phyloP scores from a whole-genome alignment of 2,329 filamentous ascomycete genomes.

The Proliferodiscus dingleyae region DNA sequence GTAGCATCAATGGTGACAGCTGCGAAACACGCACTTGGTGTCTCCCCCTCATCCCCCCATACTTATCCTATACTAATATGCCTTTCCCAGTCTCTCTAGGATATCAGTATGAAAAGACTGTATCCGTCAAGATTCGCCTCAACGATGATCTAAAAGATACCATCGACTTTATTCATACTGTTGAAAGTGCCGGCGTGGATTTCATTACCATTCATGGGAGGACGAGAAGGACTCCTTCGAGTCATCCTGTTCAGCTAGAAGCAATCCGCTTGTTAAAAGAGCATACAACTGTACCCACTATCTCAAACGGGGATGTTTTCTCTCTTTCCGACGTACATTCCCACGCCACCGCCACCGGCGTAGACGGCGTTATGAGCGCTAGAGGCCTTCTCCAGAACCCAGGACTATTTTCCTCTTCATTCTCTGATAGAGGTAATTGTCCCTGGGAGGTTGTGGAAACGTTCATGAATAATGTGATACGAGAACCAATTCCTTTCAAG shows the following conservation, averaged over 20 bases:
- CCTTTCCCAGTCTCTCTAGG: conserved; percentile 37
- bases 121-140: conserved; percentile 68
- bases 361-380: conserved; percentile 65
- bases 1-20: conserved; percentile 62
- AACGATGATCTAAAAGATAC: conserved; percentile 56
- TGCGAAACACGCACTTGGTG: conserved; percentile 45
- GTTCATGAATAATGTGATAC: conserved; percentile 55
- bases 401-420: conserved; percentile 50
- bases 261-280: conserved; percentile 46
- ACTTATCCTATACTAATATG: not conserved
- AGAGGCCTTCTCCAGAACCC: conserved; percentile 64
- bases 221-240: conserved; percentile 56
- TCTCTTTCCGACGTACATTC: conserved; percentile 36
- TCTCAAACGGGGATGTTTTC: conserved; percentile 68
- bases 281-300: conserved; percentile 51
- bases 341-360: conserved; percentile 37
- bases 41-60: too few species aligned
- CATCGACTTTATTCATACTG: conserved; percentile 57
- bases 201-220: conserved; percentile 68
- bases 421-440: conserved; percentile 45
- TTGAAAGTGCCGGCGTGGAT: conserved; percentile 56
- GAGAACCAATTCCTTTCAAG: conserved; percentile 56
- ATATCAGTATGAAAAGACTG: conserved; percentile 44
- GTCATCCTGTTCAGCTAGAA: conserved; percentile 55
- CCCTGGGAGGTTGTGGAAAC: conserved; percentile 58